Percentiles rank a stretch among this genome's conserved stretches.
Evolutionary conservation across 2,329 filamentous ascomycete species (phyloP).

Genomic region (Beauveria varroae): DNA sequence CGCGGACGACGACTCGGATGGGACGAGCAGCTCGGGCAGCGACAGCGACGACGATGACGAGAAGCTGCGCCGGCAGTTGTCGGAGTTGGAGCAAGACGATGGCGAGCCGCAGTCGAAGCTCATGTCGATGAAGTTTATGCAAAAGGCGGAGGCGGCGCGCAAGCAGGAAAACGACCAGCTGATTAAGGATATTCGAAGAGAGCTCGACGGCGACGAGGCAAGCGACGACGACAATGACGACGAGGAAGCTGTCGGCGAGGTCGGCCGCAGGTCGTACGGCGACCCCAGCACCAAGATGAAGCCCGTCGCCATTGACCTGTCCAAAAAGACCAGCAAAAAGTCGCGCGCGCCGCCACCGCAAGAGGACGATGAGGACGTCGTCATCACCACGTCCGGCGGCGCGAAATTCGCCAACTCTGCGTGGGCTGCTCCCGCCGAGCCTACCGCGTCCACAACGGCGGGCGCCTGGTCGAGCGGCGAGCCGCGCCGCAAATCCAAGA

Average conservation of each 20-base stretch:
- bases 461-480: constrained; percentile 37
- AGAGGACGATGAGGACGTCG: constrained; percentile 20
- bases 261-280: constrained; percentile 67
- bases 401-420: constrained; percentile 15
- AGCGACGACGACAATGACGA: constrained; percentile 23
- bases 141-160: constrained; percentile 70
- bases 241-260: constrained; percentile 45
- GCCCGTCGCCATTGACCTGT: constrained; percentile 23
- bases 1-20: constrained; percentile 44
- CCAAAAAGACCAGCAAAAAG: constrained; percentile 18
- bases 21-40: constrained; percentile 24
- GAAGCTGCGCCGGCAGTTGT: constrained; percentile 39
- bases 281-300: constrained; percentile 30
- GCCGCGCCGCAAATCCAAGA: constrained; percentile 31
- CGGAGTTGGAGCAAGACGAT: constrained; percentile 38
- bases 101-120: constrained; percentile 57
- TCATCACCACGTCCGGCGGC: constrained; percentile 18
- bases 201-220: constrained; percentile 57
- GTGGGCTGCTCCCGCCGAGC: constrained; percentile 17
- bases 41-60: constrained; percentile 52
- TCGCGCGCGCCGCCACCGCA: constrained; percentile 22
- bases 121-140: constrained; percentile 90
- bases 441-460: constrained; percentile 23
- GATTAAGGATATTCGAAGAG: constrained; percentile 59
- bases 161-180: constrained; percentile 77